Evolutionary conservation across 208 protist genomes (phyloP), one percentile per base, ranked within the genome.

Genomic region (Leishmania aethiopica): DNA sequence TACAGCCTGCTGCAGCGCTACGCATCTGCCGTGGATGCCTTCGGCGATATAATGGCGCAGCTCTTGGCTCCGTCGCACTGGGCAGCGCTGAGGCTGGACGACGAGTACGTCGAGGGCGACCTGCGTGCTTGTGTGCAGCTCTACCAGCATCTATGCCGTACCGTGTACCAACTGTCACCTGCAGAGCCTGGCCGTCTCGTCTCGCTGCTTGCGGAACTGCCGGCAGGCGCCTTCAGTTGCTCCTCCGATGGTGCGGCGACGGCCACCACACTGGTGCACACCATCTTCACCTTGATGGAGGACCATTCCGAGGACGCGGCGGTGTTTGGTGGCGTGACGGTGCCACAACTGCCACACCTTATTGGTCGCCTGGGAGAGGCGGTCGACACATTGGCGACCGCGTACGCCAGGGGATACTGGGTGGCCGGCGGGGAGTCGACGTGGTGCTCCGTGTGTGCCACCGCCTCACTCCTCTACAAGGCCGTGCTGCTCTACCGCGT

Each of bases 1-100:
- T 80, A 82, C 57, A 37, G 49, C 11, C 67, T 86, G 32, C 69
- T 86, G 51, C 73, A 80, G 53, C 83, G 83, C 74, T 86, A 86
- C 79, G 64, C 59, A n/a, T 83, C 83, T 28, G 83, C 83, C 0
- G 59, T 86, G 15, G 75, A 83, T 1, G 75, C 78, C 57, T 22
- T 86, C 8, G 32, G 42, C 3, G 74, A 19, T 10, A 25, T 86
- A 4, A 45, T 80, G 74, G 75, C 83, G 25, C 78, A 64, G 19
- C 78, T 86, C 13, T 32, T 83, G 78, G 17, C 40, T 25, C 73
- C 79, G 22, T 49, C 73, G 37, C 62, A 76, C 47, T 83, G 78
- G 78, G 8, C 75, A 32, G 25, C 83, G 3, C 57, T 86, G 37
- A 11, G n/a, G 59, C 22, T 74, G 51, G 37, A 70, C 37, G 62